phyloP scores from a whole-genome alignment of 768 basidiomycete species.

The Collybia mongolica region DNA sequence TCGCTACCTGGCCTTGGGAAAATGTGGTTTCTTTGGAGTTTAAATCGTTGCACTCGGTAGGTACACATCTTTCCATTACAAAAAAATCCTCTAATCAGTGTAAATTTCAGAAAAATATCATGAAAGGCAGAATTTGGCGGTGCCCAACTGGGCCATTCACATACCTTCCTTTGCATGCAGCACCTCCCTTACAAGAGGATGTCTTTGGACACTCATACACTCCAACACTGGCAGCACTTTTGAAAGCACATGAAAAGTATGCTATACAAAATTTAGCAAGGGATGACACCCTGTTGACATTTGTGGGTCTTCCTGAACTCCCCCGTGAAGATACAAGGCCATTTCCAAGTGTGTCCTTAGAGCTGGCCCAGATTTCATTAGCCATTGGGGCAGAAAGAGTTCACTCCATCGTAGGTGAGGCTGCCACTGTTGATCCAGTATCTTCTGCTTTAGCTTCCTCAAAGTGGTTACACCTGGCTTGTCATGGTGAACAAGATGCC shows the following conservation, averaged over 20 bases:
- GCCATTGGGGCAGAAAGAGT: no score
- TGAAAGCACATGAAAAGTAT: neutral
- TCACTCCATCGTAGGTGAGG: neutral
- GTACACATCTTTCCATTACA: neutral
- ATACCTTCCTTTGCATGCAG: conserved; percentile 10
- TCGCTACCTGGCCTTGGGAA: neutral
- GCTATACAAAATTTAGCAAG: neutral
- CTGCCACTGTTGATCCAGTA: no score
- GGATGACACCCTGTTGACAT: neutral
- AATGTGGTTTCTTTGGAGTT: neutral
- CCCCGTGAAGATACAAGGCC: neutral
- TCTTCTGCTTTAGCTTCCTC: no score
- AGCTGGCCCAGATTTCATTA: no score
- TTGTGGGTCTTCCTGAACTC: neutral
- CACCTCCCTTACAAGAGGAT: neutral
- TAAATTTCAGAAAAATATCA: neutral
- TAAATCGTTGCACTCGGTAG: neutral
- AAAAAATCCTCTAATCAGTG: neutral
- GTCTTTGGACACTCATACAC: neutral
- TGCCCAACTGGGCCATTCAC: conserved; percentile 9
- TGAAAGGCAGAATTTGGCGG: conserved; percentile 6
- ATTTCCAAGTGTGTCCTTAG: no score
- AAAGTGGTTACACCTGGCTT: conserved; percentile 30
- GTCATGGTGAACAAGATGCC: conserved; percentile 33
- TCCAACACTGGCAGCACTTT: neutral